Conservation (phyloP, 208 protist species). For the Trypanosoma melophagium region DNA sequence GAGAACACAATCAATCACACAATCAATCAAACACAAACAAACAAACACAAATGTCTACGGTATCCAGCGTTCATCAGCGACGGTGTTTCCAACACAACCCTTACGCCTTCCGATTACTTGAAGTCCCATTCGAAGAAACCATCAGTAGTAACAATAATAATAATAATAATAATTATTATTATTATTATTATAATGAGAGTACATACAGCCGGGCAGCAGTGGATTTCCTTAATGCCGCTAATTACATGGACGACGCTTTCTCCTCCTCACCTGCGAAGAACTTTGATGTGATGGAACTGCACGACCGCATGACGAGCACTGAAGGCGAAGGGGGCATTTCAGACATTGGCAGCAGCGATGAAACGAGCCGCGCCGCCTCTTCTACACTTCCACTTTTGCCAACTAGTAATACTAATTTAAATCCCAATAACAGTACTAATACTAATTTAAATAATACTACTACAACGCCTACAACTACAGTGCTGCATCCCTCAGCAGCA, state of each 20-base stretch:
- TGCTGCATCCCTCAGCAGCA: no score
- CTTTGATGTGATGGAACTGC: not conserved
- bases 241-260: not conserved
- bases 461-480: no score
- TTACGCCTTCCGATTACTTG: constrained; percentile 13
- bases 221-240: constrained; percentile 8
- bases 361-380: not conserved
- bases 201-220: constrained; percentile 5
- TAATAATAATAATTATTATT: not conserved
- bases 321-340: constrained; percentile 20
- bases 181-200: not conserved
- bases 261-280: not conserved
- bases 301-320: constrained; percentile 15
- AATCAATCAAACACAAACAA: no score
- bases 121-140: not conserved
- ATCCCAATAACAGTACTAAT: not conserved
- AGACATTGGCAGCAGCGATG: constrained; percentile 23
- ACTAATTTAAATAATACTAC: no score
- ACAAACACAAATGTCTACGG: constrained; percentile 9
- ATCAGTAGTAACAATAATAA: no score
- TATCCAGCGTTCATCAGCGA: not conserved
- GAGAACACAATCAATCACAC: not conserved
- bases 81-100: constrained; percentile 25
- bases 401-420: not conserved
- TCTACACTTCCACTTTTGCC: not conserved